Evolutionary conservation across 2,329 filamentous ascomycete species (phyloP), one percentile per base, ranked within the genome.

Genomic region (Cryphonectria carpinicola): DNA sequence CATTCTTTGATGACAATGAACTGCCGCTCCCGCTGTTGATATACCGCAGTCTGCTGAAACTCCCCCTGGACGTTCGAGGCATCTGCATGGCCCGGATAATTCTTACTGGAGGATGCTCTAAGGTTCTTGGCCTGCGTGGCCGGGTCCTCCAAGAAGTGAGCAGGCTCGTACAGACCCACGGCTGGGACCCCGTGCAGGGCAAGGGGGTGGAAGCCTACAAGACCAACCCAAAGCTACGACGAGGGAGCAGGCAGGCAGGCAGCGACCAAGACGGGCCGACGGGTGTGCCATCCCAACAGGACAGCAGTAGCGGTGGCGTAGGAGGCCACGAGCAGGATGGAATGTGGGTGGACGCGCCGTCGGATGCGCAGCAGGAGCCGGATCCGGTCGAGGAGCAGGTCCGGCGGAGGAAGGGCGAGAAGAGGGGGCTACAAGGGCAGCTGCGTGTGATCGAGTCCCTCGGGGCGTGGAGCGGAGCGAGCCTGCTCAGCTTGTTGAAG

Each of bases 71-170:
- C 79, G 90, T 95, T 4, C 90, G 96, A 35, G 91, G 92, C 0
- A 82, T 91, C 5, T 98, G 95, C 80, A 96, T 98, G 90, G 90
- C 94, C 1, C 92, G 95, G 54, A 92, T 98, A 62, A 84, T 97
- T 22, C 92, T 99, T 77, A 92, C 91, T 0, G 96, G 96, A 43
- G 94, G 94, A 2, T 92, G 92, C 64, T 90, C 94, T 7, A 87
- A 87, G 37, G 89, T 98, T 11, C 87, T 95, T 0, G 96, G 96
- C 0, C 82, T 99, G 37, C 94, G 93, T 74, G 85, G 87, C 35
- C 89, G 95, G 37, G 86, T 97, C 52, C 81, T 97, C 43, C 87
- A 92, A 70, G 95, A 98, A 76, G 81, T 98, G 0, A 86, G 87
- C 4, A 81, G 82, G 1, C 82, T 97, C 0, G 85, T 96, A 6